These are phyloP conservation scores for Salicornia ramosissima DNA, from an alignment of 148 eudicot genomes.

Conservation along the genomic window DNA sequence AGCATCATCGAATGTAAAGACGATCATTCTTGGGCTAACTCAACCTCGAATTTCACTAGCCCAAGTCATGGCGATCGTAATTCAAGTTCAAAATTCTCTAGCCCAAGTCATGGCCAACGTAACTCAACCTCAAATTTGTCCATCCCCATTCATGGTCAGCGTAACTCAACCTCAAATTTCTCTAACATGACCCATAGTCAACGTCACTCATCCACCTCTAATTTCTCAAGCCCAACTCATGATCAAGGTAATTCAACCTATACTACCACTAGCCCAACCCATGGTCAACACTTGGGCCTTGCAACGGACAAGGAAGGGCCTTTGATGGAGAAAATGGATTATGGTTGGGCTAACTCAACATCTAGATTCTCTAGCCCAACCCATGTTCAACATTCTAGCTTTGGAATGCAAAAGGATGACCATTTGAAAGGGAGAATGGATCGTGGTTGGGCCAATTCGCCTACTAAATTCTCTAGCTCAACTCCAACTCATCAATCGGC, in stretches of 20 bases:
- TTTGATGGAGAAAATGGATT: neutral
- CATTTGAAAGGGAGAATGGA: neutral
- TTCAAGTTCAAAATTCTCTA: neutral
- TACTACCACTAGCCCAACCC: neutral
- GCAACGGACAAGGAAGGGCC: constrained; percentile 6
- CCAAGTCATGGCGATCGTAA: too few species aligned
- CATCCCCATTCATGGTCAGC: neutral
- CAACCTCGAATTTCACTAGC: constrained; percentile 1
- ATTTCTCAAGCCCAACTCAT: constrained; percentile 1
- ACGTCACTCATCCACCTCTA: neutral
- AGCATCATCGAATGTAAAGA: neutral
- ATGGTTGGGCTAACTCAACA: constrained; percentile 4
- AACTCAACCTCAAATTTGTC: neutral
- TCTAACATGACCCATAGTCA: neutral
- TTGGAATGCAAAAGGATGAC: constrained; percentile 3
- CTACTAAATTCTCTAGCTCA: constrained; percentile 3
- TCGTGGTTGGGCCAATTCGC: neutral
- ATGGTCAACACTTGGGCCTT: neutral
- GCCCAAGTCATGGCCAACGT: constrained; percentile 1
- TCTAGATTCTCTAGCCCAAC: neutral
- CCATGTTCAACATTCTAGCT: neutral
- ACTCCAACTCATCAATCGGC: neutral
- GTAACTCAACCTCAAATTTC: neutral
- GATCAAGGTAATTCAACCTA: neutral
- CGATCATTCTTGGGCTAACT: constrained; percentile 1